Evolutionary conservation across 495 filamentous ascomycete species (phyloP).

Genomic region (Penicillium subrubescens): DNA sequence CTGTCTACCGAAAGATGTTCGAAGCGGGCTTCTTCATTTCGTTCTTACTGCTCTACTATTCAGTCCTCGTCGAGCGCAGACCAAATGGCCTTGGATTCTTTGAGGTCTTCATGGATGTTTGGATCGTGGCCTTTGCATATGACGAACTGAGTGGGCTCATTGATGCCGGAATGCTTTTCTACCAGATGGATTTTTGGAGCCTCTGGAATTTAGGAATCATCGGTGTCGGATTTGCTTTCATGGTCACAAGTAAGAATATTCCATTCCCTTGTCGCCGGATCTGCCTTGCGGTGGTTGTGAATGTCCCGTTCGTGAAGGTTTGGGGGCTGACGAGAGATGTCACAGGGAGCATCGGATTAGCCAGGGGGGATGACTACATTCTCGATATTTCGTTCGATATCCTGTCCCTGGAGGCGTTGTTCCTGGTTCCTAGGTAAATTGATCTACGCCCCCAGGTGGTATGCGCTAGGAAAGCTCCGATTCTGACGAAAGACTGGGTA

Average conservation of each 20-base stretch:
- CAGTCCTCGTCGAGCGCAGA: conserved; percentile 69
- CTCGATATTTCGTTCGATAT: conserved; percentile 85
- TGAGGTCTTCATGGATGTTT: conserved; percentile 59
- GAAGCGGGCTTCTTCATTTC: conserved; percentile 83
- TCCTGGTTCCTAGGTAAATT: conserved; percentile 76
- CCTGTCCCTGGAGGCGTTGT: conserved; percentile 82
- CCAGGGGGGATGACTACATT: conserved; percentile 58
- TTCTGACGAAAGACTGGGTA: conserved; percentile 18
- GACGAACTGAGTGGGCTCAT: conserved; percentile 82
- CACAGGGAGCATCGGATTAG: conserved; percentile 72
- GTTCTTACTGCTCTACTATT: conserved; percentile 84
- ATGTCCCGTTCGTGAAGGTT: background rate
- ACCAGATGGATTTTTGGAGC: conserved; percentile 88
- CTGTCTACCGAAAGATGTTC: conserved; percentile 88
- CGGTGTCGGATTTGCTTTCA: conserved; percentile 72
- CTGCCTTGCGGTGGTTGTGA: conserved; percentile 14
- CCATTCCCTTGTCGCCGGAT: conserved; percentile 5
- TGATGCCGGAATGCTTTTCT: conserved; percentile 82
- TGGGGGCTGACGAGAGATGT: conserved; percentile 11
- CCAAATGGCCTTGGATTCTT: conserved; percentile 49
- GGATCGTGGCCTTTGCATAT: conserved; percentile 85
- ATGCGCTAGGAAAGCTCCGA: background rate
- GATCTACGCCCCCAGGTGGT: conserved; percentile 7
- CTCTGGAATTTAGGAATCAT: conserved; percentile 88
- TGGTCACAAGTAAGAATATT: conserved; percentile 65